A percentile compares a stretch with the other conserved stretches of the same genome.
Conservation (phyloP, 129 eudicot species). For the Flaveria sonorensis region DNA sequence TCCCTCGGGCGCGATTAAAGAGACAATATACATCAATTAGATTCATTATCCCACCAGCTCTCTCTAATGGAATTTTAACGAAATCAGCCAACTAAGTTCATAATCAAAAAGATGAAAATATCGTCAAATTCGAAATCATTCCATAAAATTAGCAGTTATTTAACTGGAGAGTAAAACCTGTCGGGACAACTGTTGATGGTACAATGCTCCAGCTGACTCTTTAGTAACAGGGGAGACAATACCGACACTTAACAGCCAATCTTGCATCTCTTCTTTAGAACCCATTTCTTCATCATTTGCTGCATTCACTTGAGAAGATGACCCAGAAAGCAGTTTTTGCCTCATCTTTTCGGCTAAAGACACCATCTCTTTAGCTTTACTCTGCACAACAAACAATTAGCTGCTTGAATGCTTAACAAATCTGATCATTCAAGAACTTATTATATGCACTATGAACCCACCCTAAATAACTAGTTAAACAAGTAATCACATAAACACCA, state of each 20-base stretch:
- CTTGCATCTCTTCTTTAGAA: constrained; percentile 97
- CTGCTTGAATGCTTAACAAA: background rate
- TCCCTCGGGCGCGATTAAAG: constrained; percentile 98
- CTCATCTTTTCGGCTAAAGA: constrained; percentile 93
- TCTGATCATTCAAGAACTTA: background rate
- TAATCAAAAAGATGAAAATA: constrained; percentile 12
- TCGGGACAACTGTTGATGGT: constrained; percentile 94
- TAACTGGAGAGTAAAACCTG: constrained; percentile 52
- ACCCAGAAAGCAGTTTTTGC: constrained; percentile 71
- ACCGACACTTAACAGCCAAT: constrained; percentile 93
- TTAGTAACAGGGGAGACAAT: constrained; percentile 96
- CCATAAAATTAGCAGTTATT: background rate
- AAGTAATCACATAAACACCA: no score
- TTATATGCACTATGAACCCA: no score
- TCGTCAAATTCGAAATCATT: constrained; percentile 15
- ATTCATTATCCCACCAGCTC: constrained; percentile 97
- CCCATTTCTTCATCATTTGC: constrained; percentile 76
- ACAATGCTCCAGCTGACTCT: constrained; percentile 97
- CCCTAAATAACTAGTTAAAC: no score
- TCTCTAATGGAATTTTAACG: constrained; percentile 85
- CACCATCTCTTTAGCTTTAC: constrained; percentile 98
- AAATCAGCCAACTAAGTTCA: constrained; percentile 88
- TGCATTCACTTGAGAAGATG: constrained; percentile 56
- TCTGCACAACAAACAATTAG: constrained; percentile 42
- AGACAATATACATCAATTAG: constrained; percentile 93